Base-by-base conservation (phyloP, 2,329 filamentous ascomycete species). In the Harringtonia lauricola region DNA sequence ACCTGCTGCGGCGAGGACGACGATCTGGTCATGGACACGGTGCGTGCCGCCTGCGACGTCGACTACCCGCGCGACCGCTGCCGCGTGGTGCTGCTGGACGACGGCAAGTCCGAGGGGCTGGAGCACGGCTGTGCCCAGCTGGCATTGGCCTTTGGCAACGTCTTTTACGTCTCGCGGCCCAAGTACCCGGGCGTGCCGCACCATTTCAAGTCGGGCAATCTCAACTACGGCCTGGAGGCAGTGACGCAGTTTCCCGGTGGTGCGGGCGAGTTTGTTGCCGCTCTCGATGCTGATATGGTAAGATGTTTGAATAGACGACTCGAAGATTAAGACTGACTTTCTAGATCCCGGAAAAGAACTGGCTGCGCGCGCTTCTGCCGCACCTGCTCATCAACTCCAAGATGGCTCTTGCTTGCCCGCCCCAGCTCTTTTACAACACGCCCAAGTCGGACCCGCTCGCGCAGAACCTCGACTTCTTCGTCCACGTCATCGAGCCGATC, bases 211-310 rank as follows among this genome's bases (percentile, higher is more conserved):
- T 75, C 77, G 2, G 76, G 77, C 41, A 81, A 81, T 54, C 61
- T 81, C 42, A 81, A 79, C 58, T 72, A 75, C 44, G 78, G 73
- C 29, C 58, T 76, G 18, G 68, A 75, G 15, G 64, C 68, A 43
- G 64, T 68, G 5, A 62, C 64, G 15, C 54, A 59, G n/a, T 59
- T 79, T 28, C 70, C 72, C 1, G 73, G 72, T 17, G 74, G 74
- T 21, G 64, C 71, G n/a, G 65, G 66, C 34, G 65, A 73, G 52
- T 80, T 67, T 56, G 72, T 81, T 55, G 77, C 76, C n/a, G 72
- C 73, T 33, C 61, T 83, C 29, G 79, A 83, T 54, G 78, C 77
- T 18, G 79, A 83, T 54, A 82, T 83, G 78, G 64, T 67, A 58
- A 36, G 57, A 8, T n/a, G 12, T 15, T 10, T 3, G 33, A 35